phyloP scores from a whole-genome alignment of 768 basidiomycete species.

The Amanita exitialis region DNA sequence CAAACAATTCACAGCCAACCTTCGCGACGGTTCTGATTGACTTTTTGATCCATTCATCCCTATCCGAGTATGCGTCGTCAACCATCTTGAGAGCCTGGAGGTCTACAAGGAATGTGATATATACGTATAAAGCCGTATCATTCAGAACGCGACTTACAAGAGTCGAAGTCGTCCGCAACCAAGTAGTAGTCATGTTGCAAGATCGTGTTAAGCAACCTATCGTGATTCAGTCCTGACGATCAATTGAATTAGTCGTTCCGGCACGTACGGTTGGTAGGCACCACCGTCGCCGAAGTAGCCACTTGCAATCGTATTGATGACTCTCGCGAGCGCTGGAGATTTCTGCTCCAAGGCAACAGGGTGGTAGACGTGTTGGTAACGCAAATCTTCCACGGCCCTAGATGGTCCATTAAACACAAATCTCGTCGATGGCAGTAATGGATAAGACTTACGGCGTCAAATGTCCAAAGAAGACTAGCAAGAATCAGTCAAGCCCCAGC shows the following conservation, averaged over 20 bases:
- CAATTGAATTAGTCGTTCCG: conserved; percentile 14
- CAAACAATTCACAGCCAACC: conserved; percentile 20
- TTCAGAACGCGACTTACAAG: conserved; percentile 41
- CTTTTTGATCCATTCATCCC: conserved; percentile 86
- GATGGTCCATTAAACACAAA: neutral
- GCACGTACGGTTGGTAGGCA: conserved; percentile 78
- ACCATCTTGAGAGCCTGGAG: conserved; percentile 79
- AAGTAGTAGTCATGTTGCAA: conserved; percentile 72
- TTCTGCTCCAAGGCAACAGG: conserved; percentile 74
- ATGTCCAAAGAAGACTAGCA: conserved; percentile 80
- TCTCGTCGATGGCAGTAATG: neutral
- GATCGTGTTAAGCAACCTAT: conserved; percentile 64
- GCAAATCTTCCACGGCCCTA: conserved; percentile 73
- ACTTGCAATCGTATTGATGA: conserved; percentile 63
- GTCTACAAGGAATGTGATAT: conserved; percentile 31
- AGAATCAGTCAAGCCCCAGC: neutral
- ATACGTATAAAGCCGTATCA: neutral
- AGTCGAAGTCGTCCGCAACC: conserved; percentile 89
- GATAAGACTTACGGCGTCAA: conserved; percentile 48
- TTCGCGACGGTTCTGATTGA: conserved; percentile 77
- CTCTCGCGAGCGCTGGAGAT: conserved; percentile 72
- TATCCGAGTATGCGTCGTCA: conserved; percentile 80
- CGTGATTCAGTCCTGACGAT: conserved; percentile 7
- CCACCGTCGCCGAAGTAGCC: conserved; percentile 74
- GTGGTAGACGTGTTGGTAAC: conserved; percentile 80